Conservation (phyloP, 352 stramenopile genomes). For the Pythium periplocum region DNA sequence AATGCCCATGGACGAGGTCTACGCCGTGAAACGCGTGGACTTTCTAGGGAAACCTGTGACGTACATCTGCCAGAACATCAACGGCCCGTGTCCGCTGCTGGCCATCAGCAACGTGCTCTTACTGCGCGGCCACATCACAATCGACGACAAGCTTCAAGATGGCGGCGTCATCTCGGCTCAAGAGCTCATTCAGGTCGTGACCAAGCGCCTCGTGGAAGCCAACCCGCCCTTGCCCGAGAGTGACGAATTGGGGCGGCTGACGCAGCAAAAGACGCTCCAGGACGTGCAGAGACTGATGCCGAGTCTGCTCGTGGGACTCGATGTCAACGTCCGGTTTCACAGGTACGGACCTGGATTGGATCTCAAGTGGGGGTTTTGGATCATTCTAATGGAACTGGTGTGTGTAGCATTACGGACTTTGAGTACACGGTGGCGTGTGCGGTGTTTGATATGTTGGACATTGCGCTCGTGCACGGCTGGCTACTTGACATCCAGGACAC, state of each 20-base stretch:
- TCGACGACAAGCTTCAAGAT: slow-evolving; percentile 56
- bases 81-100: slow-evolving; percentile 96
- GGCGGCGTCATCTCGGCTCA: slow-evolving; percentile 82
- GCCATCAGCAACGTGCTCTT: slow-evolving; percentile 95
- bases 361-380: neutral
- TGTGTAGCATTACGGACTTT: slow-evolving; percentile 80
- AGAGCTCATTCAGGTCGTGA: slow-evolving; percentile 90
- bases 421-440: slow-evolving; percentile 95
- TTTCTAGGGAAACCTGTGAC: slow-evolving; percentile 77
- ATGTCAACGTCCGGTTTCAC: slow-evolving; percentile 98
- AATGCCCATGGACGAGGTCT: slow-evolving; percentile 29
- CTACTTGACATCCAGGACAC: slow-evolving; percentile 92
- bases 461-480: slow-evolving; percentile 97
- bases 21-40: slow-evolving; percentile 69
- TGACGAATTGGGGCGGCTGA: slow-evolving; percentile 56
- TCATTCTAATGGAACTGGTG: slow-evolving; percentile 2
- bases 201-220: slow-evolving; percentile 75
- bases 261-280: slow-evolving; percentile 81
- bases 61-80: slow-evolving; percentile 97
- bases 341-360: slow-evolving; percentile 30
- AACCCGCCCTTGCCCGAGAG: slow-evolving; percentile 58
- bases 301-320: slow-evolving; percentile 93
- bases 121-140: slow-evolving; percentile 82
- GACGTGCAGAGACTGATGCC: slow-evolving; percentile 91
- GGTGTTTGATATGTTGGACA: slow-evolving; percentile 95